Base-by-base conservation (phyloP, 495 filamentous ascomycete species). In the Aspergillus kassunensis region DNA sequence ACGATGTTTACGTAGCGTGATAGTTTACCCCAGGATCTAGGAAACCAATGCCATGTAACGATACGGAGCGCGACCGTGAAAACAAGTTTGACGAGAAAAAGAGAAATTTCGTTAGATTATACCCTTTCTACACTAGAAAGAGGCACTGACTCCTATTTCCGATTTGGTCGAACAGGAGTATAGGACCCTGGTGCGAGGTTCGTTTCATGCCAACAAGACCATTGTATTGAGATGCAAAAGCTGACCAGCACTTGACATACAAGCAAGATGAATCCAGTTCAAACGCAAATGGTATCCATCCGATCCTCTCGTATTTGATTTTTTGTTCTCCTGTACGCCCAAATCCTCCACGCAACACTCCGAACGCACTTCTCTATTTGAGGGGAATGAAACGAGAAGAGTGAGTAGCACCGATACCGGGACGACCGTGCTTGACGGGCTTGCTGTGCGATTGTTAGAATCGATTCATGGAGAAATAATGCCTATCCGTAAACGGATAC, bases 321-420 rank as follows among this genome's bases (percentile, higher is more conserved):
- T 49, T 45, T 53, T 41, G 51, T 53, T 64, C 65, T 73, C 57
- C 68, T 58, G 56, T 53, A 60, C 54, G 57, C 58, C 60, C 33
- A 51, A 60, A 61, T 67, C 65, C 65, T 66, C 68, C 69, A 71
- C 65, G 66, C 60, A 56, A 70, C 69, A 70, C 66, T 63, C 64
- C 63, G 67, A 30, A 66, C 60, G 69, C 67, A 63, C 53, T 63
- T 68, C 69, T 81, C 85, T 96, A 96, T 83, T 96, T 97, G 68
- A 97, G 85, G 75, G 91, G 91, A 84, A 97, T 97, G 84, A 97
- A 97, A 84, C 93, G 89, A 74, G 95, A 97, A 82, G 91, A 97
- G 86, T 98, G 93, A 60, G 93, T 98, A 66, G 93, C 93, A 91
- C 93, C 93, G 76, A 98, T 98, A 96, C 93, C 93, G 66, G 93